Base-by-base conservation (phyloP, 192 early-diverging fungal genomes). In the Backusella parvicylindrica region DNA sequence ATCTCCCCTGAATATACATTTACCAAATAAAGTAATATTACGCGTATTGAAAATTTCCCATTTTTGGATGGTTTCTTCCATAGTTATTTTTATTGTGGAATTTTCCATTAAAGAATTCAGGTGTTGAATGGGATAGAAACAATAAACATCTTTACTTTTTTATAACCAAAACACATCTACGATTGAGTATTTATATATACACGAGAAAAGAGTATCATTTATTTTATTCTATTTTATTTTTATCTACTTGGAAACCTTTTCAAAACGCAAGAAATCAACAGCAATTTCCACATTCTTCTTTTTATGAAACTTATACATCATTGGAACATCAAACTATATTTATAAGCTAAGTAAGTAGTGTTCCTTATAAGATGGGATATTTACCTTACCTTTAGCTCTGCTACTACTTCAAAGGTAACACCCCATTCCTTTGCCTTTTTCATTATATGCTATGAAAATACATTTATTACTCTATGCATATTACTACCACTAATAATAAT, bases 251-350 rank as follows among this genome's bases (percentile, higher is more conserved):
- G 53, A 12, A 11, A 60, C 13, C 37, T 87, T 89, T 67, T 76
- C 82, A 65, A 92, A 86, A 12, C 91, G 84, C 33, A 92, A 78
- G 76, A 94, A 86, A 75, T 94, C 91, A 11, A 94, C 92, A 28
- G 85, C 83, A 40, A 94, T 88, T 64, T 92, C 91, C 7, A 92
- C 86, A 1, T 87, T 85, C 72, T 91, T 85, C 71, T 91, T 91
- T 73, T 90, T 92, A 75, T 94, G 92, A 79, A 92, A 91, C 72
- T 90, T 92, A 86, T 94, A 92, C 88, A 91, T 94, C 82, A 87
- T 89, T 47, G 91, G 91, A 12, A 94, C 79, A 75, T 94, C 92
- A 75, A 92, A 94, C 85, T 89, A 65, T 12, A 49, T 38, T 13
- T 15, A 0, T 41, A 12, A 21, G 15, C 33, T 6, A 13, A 41